Evolutionary conservation across 2,329 filamentous ascomycete species (phyloP), one percentile per base, ranked within the genome.

Genomic region (Aurifilum marmelostoma): DNA sequence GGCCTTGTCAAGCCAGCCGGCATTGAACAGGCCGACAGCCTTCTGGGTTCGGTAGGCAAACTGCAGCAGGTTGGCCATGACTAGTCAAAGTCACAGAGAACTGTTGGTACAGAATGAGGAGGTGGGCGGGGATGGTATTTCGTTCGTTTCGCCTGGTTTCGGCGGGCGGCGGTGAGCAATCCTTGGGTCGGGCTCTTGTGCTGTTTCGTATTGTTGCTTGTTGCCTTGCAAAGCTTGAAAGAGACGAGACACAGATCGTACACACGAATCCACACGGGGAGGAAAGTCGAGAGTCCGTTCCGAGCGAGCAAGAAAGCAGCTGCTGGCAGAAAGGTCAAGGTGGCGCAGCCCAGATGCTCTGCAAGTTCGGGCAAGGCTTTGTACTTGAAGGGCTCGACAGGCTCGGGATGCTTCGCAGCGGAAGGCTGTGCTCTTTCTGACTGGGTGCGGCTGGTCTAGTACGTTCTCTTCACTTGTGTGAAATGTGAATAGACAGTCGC

Each of bases 31-130:
- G 77, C 94, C 94, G 84, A 99, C 94, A 81, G 90, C 91, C 89
- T 97, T 98, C 83, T 94, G 92, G 81, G 96, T 97, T 84, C 96
- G 93, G 87, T 92, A 97, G 83, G 93, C 93, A 89, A 97, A 92
- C 89, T 97, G 95, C 84, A 95, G 91, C 78, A 92, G 90, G 86
- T 87, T 90, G 81, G 93, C 92, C 94, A 97, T 97, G 88, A 90
- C 92, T 94, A 94, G 88, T 90, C 79, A 93, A 94, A 94, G 91
- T 86, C 91, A 93, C 92, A 92, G 90, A 77, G 75, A 70, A 72
- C 75, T 75, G 75, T 75, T 68, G 72, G 70, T 70, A 75, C 75
- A 78, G 74, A 64, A 60, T 72, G 71, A 52, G 27, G 43, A 58
- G 43, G 43, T 64, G 52, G 59, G 24, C 39, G n/a, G 60, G 59